phyloP scores from a whole-genome alignment of 1,284 basidiomycete species.

The Cerioporus squamosus region DNA sequence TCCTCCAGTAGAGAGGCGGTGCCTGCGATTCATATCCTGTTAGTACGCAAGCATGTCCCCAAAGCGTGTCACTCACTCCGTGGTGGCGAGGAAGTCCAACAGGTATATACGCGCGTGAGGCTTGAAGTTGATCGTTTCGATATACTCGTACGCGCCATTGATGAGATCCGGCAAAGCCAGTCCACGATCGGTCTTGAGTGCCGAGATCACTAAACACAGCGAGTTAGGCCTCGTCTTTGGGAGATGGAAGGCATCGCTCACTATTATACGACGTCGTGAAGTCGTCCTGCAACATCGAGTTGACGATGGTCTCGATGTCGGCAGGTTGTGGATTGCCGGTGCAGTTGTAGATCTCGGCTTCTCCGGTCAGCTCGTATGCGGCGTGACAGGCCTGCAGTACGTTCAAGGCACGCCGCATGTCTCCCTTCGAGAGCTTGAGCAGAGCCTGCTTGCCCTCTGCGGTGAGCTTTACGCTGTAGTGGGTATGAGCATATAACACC shows the following conservation, averaged over 20 bases:
- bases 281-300: constrained; percentile 96
- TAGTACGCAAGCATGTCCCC: neutral
- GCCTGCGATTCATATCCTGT: constrained; percentile 49
- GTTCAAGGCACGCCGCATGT: constrained; percentile 97
- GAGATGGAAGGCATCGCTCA: too few relatives aligned
- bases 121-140: constrained; percentile 87
- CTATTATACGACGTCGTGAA: constrained; percentile 93
- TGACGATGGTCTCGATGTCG: constrained; percentile 92
- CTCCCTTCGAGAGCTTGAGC: constrained; percentile 91
- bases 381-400: constrained; percentile 98
- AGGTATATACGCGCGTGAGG: constrained; percentile 88
- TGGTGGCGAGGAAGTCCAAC: constrained; percentile 88
- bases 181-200: constrained; percentile 90
- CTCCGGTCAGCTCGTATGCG: constrained; percentile 88
- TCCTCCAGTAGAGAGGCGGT: constrained; percentile 91
- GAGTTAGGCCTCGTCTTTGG: neutral
- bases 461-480: constrained; percentile 80
- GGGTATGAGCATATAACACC: neutral
- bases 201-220: constrained; percentile 73
- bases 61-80: constrained; percentile 69
- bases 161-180: constrained; percentile 95
- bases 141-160: constrained; percentile 91
- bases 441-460: constrained; percentile 89
- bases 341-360: constrained; percentile 94
- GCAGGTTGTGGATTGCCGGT: constrained; percentile 95